phyloP scores from a whole-genome alignment of 257 asterid species.

The Solanum chiquidenum region DNA sequence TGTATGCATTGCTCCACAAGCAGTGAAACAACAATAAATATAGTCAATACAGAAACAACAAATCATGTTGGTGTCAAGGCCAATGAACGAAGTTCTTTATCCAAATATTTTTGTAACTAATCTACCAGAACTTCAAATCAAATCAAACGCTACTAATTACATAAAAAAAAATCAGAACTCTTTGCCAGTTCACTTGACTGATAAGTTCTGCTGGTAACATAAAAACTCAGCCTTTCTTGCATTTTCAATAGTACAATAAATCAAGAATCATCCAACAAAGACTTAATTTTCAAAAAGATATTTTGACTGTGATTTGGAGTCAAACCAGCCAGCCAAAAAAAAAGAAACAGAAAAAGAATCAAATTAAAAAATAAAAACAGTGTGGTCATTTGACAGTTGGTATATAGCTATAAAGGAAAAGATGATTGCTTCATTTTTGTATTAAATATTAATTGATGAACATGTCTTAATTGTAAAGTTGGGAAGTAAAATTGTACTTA shows the following conservation, averaged over 20 bases:
- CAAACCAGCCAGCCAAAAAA: no score
- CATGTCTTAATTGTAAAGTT: no score
- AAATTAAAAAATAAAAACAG: no score
- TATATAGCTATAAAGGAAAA: no score
- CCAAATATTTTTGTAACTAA: not conserved
- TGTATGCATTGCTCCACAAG: constrained; percentile 93
- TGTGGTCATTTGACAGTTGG: no score
- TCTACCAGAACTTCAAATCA: not conserved
- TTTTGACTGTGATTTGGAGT: no score
- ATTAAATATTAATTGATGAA: no score
- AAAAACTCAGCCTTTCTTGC: constrained; percentile 1
- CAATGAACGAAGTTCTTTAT: constrained; percentile 55
- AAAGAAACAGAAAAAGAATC: no score
- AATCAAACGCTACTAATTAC: not conserved
- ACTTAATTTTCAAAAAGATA: no score
- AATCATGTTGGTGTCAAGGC: constrained; percentile 98
- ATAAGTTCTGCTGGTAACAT: not conserved
- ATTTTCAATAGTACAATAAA: not conserved
- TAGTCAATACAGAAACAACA: constrained; percentile 77
- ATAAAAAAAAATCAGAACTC: not conserved
- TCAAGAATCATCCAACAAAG: not conserved
- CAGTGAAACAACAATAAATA: constrained; percentile 80
- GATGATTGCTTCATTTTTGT: no score
- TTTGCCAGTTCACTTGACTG: not conserved
- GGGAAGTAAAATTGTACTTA: no score